A percentile compares a stretch with the other conserved stretches of the same genome.
phyloP scores from a whole-genome alignment of 2,329 filamentous ascomycete species.

The Ceratocystis eucalypticola region DNA sequence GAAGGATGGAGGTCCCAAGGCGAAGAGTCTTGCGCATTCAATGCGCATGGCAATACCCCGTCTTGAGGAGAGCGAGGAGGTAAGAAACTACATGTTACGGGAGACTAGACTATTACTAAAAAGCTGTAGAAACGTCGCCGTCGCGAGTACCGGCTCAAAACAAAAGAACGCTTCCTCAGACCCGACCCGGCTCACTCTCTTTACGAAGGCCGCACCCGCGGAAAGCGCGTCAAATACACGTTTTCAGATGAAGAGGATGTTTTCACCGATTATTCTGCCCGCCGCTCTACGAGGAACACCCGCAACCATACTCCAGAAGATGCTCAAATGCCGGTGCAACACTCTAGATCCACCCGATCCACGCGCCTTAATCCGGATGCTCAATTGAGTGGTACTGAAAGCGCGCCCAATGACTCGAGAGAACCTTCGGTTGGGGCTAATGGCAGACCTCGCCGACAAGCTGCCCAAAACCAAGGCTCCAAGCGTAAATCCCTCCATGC shows the following conservation, averaged over 20 bases:
- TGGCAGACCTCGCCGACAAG: slow-evolving; percentile 39
- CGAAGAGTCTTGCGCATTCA: slow-evolving; percentile 61
- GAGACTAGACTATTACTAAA: background rate
- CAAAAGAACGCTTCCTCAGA: slow-evolving; percentile 74
- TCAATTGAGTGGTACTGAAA: slow-evolving; percentile 33
- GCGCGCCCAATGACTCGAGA: slow-evolving; percentile 23
- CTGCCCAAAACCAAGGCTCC: slow-evolving; percentile 36
- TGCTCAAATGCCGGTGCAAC: background rate
- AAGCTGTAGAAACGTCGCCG: slow-evolving; percentile 68
- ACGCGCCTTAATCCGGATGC: slow-evolving; percentile 51
- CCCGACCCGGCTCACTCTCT: slow-evolving; percentile 82
- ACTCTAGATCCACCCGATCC: slow-evolving; percentile 33
- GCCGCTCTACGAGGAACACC: slow-evolving; percentile 64
- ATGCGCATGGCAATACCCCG: slow-evolving; percentile 70
- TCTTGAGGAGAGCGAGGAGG: slow-evolving; percentile 87
- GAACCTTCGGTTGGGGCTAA: slow-evolving; percentile 29
- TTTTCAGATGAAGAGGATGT: slow-evolving; percentile 75
- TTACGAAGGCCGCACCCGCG: slow-evolving; percentile 90
- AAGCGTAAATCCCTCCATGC: slow-evolving; percentile 28
- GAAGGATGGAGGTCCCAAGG: slow-evolving; percentile 67
- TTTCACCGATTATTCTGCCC: slow-evolving; percentile 46
- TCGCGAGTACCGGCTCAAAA: slow-evolving; percentile 76
- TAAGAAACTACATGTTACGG: slow-evolving; percentile 29
- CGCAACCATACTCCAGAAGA: slow-evolving; percentile 37
- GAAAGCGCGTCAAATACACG: slow-evolving; percentile 92